These are phyloP conservation scores for Diversispora eburnea DNA, from an alignment of 192 early-diverging fungal species.

Conservation along the genomic window DNA sequence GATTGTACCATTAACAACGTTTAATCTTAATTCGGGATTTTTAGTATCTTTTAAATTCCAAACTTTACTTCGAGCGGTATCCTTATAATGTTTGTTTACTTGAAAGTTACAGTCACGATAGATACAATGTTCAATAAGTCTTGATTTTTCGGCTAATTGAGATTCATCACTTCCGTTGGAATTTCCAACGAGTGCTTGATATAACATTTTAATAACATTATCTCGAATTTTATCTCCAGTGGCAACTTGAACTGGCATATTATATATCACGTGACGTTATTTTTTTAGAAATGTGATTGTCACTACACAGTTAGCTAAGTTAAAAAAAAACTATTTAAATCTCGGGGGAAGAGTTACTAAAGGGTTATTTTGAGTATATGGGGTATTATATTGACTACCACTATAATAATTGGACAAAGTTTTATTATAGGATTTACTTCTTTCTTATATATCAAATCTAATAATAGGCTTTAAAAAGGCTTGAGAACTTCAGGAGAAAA, in stretches of 20 bases:
- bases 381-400: no score
- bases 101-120: constrained; percentile 7
- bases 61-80: constrained; percentile 2
- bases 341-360: not conserved
- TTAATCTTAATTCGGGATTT: constrained; percentile 12
- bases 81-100: constrained; percentile 17
- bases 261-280: not conserved
- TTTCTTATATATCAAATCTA: no score
- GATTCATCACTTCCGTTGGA: not conserved
- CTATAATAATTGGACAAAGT: not conserved
- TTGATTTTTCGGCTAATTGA: constrained; percentile 5
- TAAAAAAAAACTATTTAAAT: not conserved
- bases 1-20: not conserved
- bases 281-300: not conserved
- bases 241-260: constrained; percentile 9
- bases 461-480: not conserved
- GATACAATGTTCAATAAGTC: not conserved
- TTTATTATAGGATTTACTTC: no score
- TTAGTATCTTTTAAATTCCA: constrained; percentile 20
- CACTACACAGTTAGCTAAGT: no score
- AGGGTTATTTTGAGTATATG: no score
- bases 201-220: constrained; percentile 2
- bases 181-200: constrained; percentile 2
- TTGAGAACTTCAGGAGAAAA: not conserved
- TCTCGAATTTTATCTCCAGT: constrained; percentile 6